Evolutionary conservation across 2,329 filamentous ascomycete species (phyloP), one percentile per base, ranked within the genome.

Genomic region (Aspergillus pseudotamarii): DNA sequence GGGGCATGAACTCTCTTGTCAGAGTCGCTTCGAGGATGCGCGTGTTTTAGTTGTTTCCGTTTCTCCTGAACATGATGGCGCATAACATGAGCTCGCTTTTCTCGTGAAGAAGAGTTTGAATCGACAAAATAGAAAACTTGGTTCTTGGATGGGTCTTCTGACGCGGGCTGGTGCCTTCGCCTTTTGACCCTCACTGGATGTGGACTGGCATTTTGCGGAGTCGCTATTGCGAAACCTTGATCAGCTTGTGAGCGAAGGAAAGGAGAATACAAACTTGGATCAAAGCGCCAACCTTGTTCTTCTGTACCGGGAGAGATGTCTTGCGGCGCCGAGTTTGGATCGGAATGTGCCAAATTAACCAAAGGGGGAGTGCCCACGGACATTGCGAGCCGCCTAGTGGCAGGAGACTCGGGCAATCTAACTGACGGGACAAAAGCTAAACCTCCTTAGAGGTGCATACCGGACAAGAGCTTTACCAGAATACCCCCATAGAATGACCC

Each of bases 81-180:
- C 78, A 80, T 80, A 23, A 80, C 78, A 73, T 80, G 78, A 8
- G 78, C 77, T 34, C 78, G 77, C 59, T 80, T 80, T 60, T 78
- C 78, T 36, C 76, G 75, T 21, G 75, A 79, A 4, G 78, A 79
- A 4, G 78, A 79, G 58, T 72, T 74, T 9, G 72, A 73, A 57
- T 80, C 74, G 54, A 80, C 78, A 66, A 80, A 80, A 63, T 78
- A 80, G 60, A 80, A 80, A 6, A 71, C 64, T 66, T 76, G 75
- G 12, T 66, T 74, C 59, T 74, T 74, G 26, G 63, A 58, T 45
- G 67, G 64, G 12, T 68, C 67, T 19, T 69, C 66, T 1, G 69
- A 58, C 28, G 66, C 66, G n/a, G 72, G 61, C 21, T 70, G 60
- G 38, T 73, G 69, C 64, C 73, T 71, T 60, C 75, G 70, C 57